Conservation (phyloP, 768 basidiomycete genomes). For the Imleria badia region DNA sequence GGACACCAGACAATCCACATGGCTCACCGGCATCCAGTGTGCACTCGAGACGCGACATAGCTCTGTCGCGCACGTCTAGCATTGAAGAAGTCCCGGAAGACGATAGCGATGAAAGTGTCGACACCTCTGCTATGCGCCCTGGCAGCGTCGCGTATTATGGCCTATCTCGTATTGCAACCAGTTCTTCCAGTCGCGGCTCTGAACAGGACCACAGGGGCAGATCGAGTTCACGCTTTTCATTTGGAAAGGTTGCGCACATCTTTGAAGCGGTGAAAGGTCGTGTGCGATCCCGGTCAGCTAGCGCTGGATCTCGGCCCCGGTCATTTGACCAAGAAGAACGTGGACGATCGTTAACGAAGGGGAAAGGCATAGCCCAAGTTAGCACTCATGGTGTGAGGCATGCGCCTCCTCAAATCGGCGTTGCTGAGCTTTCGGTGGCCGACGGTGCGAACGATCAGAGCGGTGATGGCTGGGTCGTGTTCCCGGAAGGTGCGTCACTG, state of each 20-base stretch:
- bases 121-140: constrained; percentile 4
- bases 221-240: constrained; percentile 49
- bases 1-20: neutral
- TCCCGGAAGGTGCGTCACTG: constrained; percentile 66
- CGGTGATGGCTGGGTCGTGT: constrained; percentile 76
- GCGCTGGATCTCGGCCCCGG: constrained; percentile 3
- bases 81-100: constrained; percentile 42
- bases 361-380: constrained; percentile 30
- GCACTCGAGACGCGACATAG: neutral
- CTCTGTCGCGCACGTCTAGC: constrained; percentile 41
- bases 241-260: constrained; percentile 51
- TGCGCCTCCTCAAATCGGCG: constrained; percentile 25
- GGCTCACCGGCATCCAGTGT: constrained; percentile 12
- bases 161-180: constrained; percentile 11
- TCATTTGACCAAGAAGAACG: constrained; percentile 15
- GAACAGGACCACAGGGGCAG: constrained; percentile 33
- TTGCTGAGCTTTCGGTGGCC: constrained; percentile 30
- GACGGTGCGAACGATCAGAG: constrained; percentile 30
- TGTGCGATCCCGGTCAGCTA: constrained; percentile 50
- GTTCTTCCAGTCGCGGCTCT: constrained; percentile 15
- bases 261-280: constrained; percentile 44
- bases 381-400: neutral
- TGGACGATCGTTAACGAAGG: constrained; percentile 31
- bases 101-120: constrained; percentile 13
- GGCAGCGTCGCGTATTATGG: constrained; percentile 14